phyloP scores from a whole-genome alignment of 2,329 filamentous ascomycete species.

The Colletotrichum lindemuthianum region DNA sequence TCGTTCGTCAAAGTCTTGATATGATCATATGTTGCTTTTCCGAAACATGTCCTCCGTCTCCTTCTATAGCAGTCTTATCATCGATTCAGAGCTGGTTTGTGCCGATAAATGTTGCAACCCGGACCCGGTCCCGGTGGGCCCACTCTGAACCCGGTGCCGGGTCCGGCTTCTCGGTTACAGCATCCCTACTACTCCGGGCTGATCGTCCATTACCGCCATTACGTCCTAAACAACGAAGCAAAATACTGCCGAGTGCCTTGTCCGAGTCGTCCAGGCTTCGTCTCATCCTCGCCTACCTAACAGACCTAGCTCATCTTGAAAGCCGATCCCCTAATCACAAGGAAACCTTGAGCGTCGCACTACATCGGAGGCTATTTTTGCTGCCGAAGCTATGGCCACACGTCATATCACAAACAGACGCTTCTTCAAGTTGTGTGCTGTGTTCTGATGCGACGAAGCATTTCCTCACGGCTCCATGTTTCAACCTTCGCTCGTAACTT shows the following conservation, averaged over 20 bases:
- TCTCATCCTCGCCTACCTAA: not conserved
- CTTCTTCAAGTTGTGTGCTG: not conserved
- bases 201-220: too few species aligned
- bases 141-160: not conserved
- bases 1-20: too few species aligned
- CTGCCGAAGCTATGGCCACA: constrained; percentile 18
- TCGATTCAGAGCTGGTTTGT: not conserved
- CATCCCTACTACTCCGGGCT: too few species aligned
- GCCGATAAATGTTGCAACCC: not conserved
- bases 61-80: not conserved
- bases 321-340: not conserved
- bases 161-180: not conserved
- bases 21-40: too few species aligned
- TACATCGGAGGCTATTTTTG: constrained; percentile 24
- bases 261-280: not conserved
- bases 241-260: too few species aligned
- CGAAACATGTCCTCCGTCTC: not conserved
- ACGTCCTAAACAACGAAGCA: too few species aligned
- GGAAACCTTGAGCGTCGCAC: constrained; percentile 6
- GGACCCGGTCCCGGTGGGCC: not conserved
- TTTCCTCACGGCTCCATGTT: not conserved
- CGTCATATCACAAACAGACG: not conserved
- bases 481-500: not conserved
- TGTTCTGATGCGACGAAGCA: not conserved
- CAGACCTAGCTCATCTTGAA: not conserved